Conservation (phyloP, 2,329 filamentous ascomycete species). For the Nemania abortiva region DNA sequence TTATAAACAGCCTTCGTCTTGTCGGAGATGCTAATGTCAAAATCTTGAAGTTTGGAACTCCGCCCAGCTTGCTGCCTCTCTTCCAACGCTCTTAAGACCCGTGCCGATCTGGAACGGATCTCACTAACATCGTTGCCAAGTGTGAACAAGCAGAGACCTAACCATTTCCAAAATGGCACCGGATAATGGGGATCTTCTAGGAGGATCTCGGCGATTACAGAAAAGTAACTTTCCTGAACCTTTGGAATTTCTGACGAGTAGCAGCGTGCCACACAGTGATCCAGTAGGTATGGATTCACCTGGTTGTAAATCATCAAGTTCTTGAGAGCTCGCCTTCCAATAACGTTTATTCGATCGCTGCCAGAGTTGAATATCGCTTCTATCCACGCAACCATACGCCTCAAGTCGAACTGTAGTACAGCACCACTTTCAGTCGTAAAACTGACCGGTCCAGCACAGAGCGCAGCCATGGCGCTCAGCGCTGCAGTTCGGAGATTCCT, state of each 20-base stretch:
- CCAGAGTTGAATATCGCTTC: slow-evolving; percentile 92
- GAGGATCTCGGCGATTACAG: slow-evolving; percentile 88
- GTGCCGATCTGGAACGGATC: slow-evolving; percentile 88
- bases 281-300: slow-evolving; percentile 85
- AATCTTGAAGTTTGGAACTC: slow-evolving; percentile 93
- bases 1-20: slow-evolving; percentile 99
- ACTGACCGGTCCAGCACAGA: slow-evolving; percentile 87
- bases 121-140: slow-evolving; percentile 92
- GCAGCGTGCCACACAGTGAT: slow-evolving; percentile 91
- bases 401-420: slow-evolving; percentile 90
- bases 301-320: slow-evolving; percentile 93
- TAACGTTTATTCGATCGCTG: slow-evolving; percentile 91
- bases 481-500: slow-evolving; percentile 90
- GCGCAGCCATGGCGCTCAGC: slow-evolving; percentile 92
- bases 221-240: slow-evolving; percentile 93
- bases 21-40: slow-evolving; percentile 98
- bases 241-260: slow-evolving; percentile 85
- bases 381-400: slow-evolving; percentile 94
- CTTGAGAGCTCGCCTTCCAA: slow-evolving; percentile 86
- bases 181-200: slow-evolving; percentile 85
- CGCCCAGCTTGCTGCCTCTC: slow-evolving; percentile 77
- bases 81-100: slow-evolving; percentile 83
- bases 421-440: slow-evolving; percentile 89
- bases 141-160: slow-evolving; percentile 90
- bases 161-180: slow-evolving; percentile 88